Percentiles rank a stretch among this genome's conserved stretches.
phyloP scores from a whole-genome alignment of 2,329 filamentous ascomycete genomes.

The Sclerotinia spermophila region DNA sequence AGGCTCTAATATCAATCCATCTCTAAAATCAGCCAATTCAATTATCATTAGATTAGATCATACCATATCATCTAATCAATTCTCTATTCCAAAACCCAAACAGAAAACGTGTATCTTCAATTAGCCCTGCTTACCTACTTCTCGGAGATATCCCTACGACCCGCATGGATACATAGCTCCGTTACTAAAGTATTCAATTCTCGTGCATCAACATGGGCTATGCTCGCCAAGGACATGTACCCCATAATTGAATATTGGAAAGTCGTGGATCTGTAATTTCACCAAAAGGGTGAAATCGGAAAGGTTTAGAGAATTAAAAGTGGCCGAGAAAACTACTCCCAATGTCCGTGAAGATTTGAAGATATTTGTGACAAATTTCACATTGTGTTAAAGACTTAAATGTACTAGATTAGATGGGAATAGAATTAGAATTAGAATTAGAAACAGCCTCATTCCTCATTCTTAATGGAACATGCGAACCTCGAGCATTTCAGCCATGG shows the following conservation, averaged over 20 bases:
- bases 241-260: background rate
- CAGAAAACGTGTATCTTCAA: background rate
- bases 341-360: background rate
- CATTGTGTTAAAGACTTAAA: background rate
- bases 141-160: background rate
- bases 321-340: background rate
- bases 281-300: background rate
- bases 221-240: slow-evolving; percentile 2
- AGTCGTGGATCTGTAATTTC: background rate
- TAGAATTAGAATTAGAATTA: background rate
- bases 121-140: slow-evolving; percentile 1
- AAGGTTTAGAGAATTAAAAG: background rate
- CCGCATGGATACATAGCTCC: background rate
- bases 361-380: background rate
- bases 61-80: background rate
- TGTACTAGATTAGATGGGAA: background rate
- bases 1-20: background rate
- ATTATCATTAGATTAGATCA: background rate
- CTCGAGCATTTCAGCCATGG: background rate
- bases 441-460: background rate
- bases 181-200: background rate
- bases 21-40: background rate
- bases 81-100: background rate
- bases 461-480: background rate
- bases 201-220: background rate